Evolutionary conservation across 1,284 basidiomycete genomes (phyloP), one percentile per base, ranked within the genome.

Genomic region (Ceratobasidium sp.): DNA sequence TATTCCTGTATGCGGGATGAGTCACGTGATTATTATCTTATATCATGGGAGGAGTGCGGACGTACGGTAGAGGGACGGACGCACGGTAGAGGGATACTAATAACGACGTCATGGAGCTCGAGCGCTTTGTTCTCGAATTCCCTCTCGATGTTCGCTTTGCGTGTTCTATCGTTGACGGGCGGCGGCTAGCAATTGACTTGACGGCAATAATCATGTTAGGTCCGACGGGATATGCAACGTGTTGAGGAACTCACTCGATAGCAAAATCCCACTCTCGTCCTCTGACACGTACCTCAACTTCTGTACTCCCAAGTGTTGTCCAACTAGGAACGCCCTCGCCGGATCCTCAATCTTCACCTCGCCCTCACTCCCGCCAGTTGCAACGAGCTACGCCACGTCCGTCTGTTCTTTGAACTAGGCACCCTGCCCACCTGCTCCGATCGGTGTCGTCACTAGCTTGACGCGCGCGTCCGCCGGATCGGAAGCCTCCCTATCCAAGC

Each of bases 381-480:
- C 15, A 88, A 85, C n/a, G 86, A 83, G 31, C 84, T 78, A 3
- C 87, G 81, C n/a, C 86, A 82, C 15, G 86, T 98, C 93, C 6
- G 97, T 97, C 80, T 98, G 97, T 79, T 98, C 96, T 84, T 98
- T 98, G 88, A 97, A 98, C 83, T 97, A 95, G 47, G 98, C 84
- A 63, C 89, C 90, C 73, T 72, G 82, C 73, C 91, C 88, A 14
- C 73, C 84, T 83, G 88, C 86, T n/a, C 88, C 82, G 45, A 89
- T 85, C 0, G 89, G 86, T 1, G 89, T 84, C 44, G 98, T 88
- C 9, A 85, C 84, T 60, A 99, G 85, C 75, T 89, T 90, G 79
- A 98, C 84, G 78, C 94, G 92, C 22, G 94, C 87, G n/a, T 89
- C 83, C 19, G 88, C 85, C 0, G 93, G 84, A 77, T 97, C 94